phyloP scores from a whole-genome alignment of 352 stramenopile genomes.

The Pseudoperonospora humuli region DNA sequence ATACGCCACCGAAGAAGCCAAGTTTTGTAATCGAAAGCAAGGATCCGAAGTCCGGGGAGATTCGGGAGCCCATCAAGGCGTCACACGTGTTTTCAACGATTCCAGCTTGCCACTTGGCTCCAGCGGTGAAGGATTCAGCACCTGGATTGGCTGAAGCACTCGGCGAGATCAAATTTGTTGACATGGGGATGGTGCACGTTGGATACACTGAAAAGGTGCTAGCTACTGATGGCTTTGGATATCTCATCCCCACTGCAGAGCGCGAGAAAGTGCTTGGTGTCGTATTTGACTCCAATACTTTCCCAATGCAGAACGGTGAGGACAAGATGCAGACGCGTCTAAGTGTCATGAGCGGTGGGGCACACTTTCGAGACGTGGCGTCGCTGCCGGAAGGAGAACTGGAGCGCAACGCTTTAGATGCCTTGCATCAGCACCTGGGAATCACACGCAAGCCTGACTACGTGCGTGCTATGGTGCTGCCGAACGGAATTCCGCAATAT shows the following conservation, averaged over 20 bases:
- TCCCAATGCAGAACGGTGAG: slow-evolving; percentile 65
- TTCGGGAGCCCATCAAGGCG: slow-evolving; percentile 34
- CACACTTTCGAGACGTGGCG: slow-evolving; percentile 60
- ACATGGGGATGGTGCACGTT: slow-evolving; percentile 80
- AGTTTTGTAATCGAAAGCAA: slow-evolving; percentile 39
- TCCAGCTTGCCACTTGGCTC: slow-evolving; percentile 49
- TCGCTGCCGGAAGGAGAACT: slow-evolving; percentile 38
- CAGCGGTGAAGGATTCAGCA: slow-evolving; percentile 30
- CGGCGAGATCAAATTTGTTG: slow-evolving; percentile 62
- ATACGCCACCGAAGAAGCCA: slow-evolving; percentile 6
- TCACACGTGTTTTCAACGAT: slow-evolving; percentile 76
- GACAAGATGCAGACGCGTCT: slow-evolving; percentile 52
- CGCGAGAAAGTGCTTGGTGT: slow-evolving; percentile 68
- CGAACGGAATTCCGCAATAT: slow-evolving; percentile 80
- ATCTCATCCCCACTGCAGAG: slow-evolving; percentile 72
- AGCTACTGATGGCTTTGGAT: slow-evolving; percentile 70
- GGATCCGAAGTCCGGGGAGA: slow-evolving; percentile 20
- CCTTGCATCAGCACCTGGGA: slow-evolving; percentile 59
- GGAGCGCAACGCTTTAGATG: slow-evolving; percentile 54
- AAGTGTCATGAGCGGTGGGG: slow-evolving; percentile 80
- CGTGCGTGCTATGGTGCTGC: slow-evolving; percentile 41
- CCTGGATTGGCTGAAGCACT: slow-evolving; percentile 47
- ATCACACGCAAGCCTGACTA: slow-evolving; percentile 54
- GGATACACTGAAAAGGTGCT: slow-evolving; percentile 58
- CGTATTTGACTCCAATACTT: slow-evolving; percentile 86